Evolutionary conservation across 306 rosid genomes (phyloP).

Genomic region (Lathyrus sativus): DNA sequence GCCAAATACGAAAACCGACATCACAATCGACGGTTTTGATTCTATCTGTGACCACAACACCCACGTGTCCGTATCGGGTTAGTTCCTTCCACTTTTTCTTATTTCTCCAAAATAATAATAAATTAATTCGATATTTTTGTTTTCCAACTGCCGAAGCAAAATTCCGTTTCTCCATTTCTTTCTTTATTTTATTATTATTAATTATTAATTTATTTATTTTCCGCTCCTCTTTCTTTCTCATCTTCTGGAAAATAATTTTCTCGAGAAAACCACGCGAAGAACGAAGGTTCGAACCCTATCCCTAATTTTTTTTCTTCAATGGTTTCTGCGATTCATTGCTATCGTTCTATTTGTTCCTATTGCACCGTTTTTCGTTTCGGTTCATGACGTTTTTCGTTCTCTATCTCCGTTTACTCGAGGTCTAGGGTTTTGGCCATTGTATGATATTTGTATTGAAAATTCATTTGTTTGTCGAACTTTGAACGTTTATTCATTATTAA

Average conservation of each 20-base stretch:
- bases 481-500: too few species aligned
- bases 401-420: slow-evolving; percentile 2
- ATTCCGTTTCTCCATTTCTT: slow-evolving; percentile 29
- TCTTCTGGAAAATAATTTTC: slow-evolving; percentile 52
- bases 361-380: slow-evolving; percentile 26
- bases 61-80: neutral
- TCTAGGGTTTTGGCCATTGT: slow-evolving; percentile 46
- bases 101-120: neutral
- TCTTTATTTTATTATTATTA: neutral
- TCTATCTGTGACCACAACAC: neutral
- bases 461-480: slow-evolving; percentile 3
- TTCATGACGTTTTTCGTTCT: slow-evolving; percentile 4
- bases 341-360: neutral
- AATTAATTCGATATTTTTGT: slow-evolving; percentile 6
- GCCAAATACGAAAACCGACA: slow-evolving; percentile 3
- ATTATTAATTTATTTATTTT: neutral
- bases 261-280: slow-evolving; percentile 32
- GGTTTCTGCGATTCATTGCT: slow-evolving; percentile 8
- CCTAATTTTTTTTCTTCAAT: neutral
- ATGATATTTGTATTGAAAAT: slow-evolving; percentile 12
- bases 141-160: slow-evolving; percentile 56
- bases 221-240: slow-evolving; percentile 9
- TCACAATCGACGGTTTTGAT: slow-evolving; percentile 24
- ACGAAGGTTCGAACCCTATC: slow-evolving; percentile 47
- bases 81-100: neutral